Evolutionary conservation across 2,329 filamentous ascomycete genomes (phyloP), one percentile per base, ranked within the genome.

Genomic region (Polychaeton citri): DNA sequence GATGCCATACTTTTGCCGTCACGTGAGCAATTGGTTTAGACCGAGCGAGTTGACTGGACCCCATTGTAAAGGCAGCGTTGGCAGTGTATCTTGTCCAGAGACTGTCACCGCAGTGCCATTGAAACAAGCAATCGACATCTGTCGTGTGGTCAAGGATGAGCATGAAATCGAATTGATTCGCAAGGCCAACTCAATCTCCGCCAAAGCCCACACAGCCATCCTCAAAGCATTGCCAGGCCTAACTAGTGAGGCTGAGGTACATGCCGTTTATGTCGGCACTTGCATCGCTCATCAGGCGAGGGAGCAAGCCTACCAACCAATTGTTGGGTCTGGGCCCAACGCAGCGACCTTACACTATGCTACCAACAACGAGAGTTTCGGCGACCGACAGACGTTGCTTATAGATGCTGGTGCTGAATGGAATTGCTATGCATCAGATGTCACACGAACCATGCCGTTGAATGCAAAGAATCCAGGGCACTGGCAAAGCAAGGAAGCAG

Each of bases 391-490:
- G 51, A 69, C 87, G 19, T 64, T 96, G 20, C 77, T 92, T 15
- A 66, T 98, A 4, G 88, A 98, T 54, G 87, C 88, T 1, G 87
- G 85, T 2, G 81, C 78, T 45, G 88, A 96, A 59, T 93, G 77
- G 60, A 63, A 76, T 33, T 79, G 81, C 47, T 96, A 98, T 56
- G 85, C 85, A 19, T 82, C 81, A 38, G 88, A 96, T 57, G 76
- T 96, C 19, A 96, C 90, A 0, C 75, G 88, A 24, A 90, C 87
- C 0, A 76, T 95, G 45, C 88, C 88, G 4, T 62, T 95, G 16
- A 72, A 69, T 10, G 21, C 24, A 5, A 36, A 43, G 7, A 36
- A 44, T 1, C 51, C 48, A 8, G 81, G 82, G 5, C 63, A 62
- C 1, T 93, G 85, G 65, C 61, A 62, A 47, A 72, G 74, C 0